A percentile compares a stretch with the other conserved stretches of the same genome.
Conservation (phyloP, 495 filamentous ascomycete genomes). For the Collariella sp. region DNA sequence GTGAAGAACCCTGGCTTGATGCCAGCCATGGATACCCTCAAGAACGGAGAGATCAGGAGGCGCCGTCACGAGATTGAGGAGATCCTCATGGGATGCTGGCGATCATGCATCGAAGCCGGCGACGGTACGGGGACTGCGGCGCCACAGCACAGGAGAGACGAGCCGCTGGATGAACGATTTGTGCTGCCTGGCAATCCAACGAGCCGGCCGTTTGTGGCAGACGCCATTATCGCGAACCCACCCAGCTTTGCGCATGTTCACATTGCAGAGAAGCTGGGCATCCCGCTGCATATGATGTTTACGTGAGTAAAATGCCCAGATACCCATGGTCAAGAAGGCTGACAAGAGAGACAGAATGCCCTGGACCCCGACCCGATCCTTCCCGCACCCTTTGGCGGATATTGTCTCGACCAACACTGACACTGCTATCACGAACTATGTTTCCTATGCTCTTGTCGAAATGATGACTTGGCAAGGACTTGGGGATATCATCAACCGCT, state of each 20-base stretch:
- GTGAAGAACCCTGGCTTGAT: slow-evolving; percentile 71
- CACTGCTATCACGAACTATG: slow-evolving; percentile 54
- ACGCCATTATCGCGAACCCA: slow-evolving; percentile 65
- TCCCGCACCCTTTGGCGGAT: slow-evolving; percentile 64
- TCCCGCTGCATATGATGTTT: slow-evolving; percentile 61
- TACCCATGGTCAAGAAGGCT: neutral
- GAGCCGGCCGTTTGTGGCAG: slow-evolving; percentile 51
- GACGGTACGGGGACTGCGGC: slow-evolving; percentile 25
- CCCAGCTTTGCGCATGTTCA: slow-evolving; percentile 60
- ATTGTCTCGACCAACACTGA: slow-evolving; percentile 53
- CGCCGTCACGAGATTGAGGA: slow-evolving; percentile 53
- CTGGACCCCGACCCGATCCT: slow-evolving; percentile 54
- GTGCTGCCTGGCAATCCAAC: slow-evolving; percentile 13
- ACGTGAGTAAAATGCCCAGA: slow-evolving; percentile 16
- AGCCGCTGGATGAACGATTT: slow-evolving; percentile 17
- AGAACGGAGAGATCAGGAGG: slow-evolving; percentile 54
- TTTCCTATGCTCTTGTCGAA: slow-evolving; percentile 63
- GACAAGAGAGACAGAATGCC: slow-evolving; percentile 35
- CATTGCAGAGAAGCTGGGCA: slow-evolving; percentile 54
- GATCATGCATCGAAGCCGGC: slow-evolving; percentile 49
- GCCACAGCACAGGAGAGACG: slow-evolving; percentile 6
- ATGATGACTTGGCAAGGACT: slow-evolving; percentile 59
- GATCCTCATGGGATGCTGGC: slow-evolving; percentile 55
- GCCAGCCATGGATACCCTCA: slow-evolving; percentile 54
- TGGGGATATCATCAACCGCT: slow-evolving; percentile 59